Evolutionary conservation across 2,329 filamentous ascomycete genomes (phyloP).

Genomic region (Tolypocladium ovalisporum): DNA sequence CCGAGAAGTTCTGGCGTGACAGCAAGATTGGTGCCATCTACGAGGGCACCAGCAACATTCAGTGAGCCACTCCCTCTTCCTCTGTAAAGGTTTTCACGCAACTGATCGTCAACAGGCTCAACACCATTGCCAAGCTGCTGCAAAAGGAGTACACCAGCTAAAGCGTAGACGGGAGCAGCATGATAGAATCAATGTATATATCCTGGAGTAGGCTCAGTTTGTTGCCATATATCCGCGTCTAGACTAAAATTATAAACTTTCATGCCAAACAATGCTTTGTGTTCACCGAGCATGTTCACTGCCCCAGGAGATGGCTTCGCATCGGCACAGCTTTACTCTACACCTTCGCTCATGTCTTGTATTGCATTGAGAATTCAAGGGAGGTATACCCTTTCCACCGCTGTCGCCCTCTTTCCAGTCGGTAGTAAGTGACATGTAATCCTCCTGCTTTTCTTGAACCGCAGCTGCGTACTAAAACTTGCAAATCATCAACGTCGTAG

Average conservation of each 20-base stretch:
- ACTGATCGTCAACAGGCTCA: slow-evolving; percentile 30
- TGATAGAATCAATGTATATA: neutral
- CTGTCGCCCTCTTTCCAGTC: neutral
- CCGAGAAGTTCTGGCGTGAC: slow-evolving; percentile 96
- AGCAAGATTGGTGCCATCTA: slow-evolving; percentile 99
- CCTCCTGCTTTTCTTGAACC: neutral
- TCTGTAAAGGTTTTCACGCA: neutral
- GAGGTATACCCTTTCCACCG: neutral
- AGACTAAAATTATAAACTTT: neutral
- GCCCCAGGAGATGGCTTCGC: neutral
- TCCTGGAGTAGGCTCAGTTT: neutral
- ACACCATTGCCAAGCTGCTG: slow-evolving; percentile 52
- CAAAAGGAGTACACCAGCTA: slow-evolving; percentile 49
- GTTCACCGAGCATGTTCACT: neutral
- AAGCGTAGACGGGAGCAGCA: neutral
- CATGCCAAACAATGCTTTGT: neutral
- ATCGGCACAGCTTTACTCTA: neutral
- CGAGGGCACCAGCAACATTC: slow-evolving; percentile 77
- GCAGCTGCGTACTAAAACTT: neutral
- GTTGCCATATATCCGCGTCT: neutral
- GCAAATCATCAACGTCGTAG: neutral
- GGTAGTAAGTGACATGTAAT: neutral
- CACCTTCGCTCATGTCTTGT: neutral
- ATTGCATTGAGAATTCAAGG: neutral
- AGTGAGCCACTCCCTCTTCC: slow-evolving; percentile 30